Conservation (phyloP, 768 basidiomycete species). For the Leccinum uliginosum region DNA sequence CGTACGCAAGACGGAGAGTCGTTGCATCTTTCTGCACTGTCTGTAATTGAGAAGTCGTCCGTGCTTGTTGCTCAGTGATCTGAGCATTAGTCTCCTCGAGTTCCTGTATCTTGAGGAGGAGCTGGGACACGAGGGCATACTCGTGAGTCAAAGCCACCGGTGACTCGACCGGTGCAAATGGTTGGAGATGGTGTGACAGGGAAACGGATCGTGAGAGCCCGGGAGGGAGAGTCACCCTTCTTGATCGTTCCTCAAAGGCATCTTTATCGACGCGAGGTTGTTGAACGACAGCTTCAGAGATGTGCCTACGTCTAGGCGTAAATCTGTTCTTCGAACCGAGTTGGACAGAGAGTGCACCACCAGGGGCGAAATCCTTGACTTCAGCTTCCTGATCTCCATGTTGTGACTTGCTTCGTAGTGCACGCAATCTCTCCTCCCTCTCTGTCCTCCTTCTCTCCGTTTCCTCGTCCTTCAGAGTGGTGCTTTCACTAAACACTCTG, state of each 20-base stretch:
- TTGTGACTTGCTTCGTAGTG: constrained; percentile 41
- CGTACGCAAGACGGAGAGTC: constrained; percentile 65
- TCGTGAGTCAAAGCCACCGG: constrained; percentile 29
- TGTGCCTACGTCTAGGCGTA: constrained; percentile 25
- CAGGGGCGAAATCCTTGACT: constrained; percentile 60
- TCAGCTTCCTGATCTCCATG: constrained; percentile 30
- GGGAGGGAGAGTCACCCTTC: constrained; percentile 16
- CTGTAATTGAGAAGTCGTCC: constrained; percentile 58
- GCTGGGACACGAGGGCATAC: constrained; percentile 61
- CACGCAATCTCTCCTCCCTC: constrained; percentile 51
- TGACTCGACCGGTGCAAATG: constrained; percentile 7
- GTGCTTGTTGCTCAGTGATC: constrained; percentile 60
- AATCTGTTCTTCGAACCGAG: constrained; percentile 17
- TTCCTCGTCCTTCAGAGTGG: constrained; percentile 27
- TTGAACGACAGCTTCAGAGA: constrained; percentile 24
- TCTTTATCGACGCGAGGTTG: constrained; percentile 8
- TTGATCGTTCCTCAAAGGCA: constrained; percentile 11
- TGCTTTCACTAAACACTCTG: constrained; percentile 33
- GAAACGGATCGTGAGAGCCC: constrained; percentile 25
- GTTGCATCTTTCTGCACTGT: constrained; percentile 70
- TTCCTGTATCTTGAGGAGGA: constrained; percentile 71
- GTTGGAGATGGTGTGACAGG: constrained; percentile 18
- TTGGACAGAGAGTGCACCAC: constrained; percentile 36
- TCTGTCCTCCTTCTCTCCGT: constrained; percentile 28
- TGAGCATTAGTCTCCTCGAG: constrained; percentile 68